Conservation (phyloP, 2,329 filamentous ascomycete species). For the Exophiala xenobiotica region DNA sequence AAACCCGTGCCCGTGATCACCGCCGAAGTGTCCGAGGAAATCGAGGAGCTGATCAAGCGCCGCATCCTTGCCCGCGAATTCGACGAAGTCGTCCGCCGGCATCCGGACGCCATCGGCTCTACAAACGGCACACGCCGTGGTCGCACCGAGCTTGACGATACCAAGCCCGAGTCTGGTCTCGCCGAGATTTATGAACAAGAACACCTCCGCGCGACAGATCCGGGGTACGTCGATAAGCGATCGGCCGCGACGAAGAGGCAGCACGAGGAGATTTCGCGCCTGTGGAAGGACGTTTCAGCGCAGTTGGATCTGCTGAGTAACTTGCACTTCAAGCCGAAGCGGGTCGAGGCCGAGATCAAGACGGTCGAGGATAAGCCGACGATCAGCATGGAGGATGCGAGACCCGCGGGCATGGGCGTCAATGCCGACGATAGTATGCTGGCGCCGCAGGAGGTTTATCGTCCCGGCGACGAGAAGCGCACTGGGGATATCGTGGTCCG, state of each 20-base stretch:
- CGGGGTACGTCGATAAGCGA: conserved; percentile 74
- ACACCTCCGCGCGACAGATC: conserved; percentile 74
- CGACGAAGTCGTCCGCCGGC: conserved; percentile 81
- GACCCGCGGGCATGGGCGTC: conserved; percentile 76
- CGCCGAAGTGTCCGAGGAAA: conserved; percentile 81
- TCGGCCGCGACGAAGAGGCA: conserved; percentile 81
- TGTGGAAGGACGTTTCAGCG: conserved; percentile 79
- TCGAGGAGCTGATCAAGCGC: conserved; percentile 91
- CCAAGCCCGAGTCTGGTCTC: conserved; percentile 80
- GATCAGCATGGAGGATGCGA: conserved; percentile 90
- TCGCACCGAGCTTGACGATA: conserved; percentile 78
- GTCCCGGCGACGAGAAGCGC: conserved; percentile 59
- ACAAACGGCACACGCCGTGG: conserved; percentile 65
- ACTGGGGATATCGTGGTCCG: conserved; percentile 18
- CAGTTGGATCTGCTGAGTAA: conserved; percentile 87
- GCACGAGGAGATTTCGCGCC: conserved; percentile 74
- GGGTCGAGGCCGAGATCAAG: conserved; percentile 74
- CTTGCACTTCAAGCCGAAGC: conserved; percentile 94
- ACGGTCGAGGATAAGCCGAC: conserved; percentile 90
- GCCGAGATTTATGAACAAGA: conserved; percentile 95
- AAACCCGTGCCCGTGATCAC: conserved; percentile 95
- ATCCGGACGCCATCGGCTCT: conserved; percentile 69
- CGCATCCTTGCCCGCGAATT: conserved; percentile 88
- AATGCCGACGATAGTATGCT: conserved; percentile 67
- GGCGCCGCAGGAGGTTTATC: conserved; percentile 92